phyloP scores from a whole-genome alignment of 2,329 filamentous ascomycete species.

The Epichloe sp. region DNA sequence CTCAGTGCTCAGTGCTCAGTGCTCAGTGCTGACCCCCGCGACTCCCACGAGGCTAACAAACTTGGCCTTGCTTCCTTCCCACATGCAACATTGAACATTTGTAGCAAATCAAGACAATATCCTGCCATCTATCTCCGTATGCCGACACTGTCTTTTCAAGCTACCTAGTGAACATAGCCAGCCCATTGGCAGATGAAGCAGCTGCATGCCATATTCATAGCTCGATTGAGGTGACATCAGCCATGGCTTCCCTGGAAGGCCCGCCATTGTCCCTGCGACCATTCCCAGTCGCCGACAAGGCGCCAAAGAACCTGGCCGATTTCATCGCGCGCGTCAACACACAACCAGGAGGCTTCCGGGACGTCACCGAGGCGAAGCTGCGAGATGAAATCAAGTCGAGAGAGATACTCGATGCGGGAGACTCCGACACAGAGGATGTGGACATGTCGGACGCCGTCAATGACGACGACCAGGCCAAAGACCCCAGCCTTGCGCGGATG shows the following conservation, averaged over 20 bases:
- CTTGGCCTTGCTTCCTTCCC: too few relatives aligned
- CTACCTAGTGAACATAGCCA: too few relatives aligned
- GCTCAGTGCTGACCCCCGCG: too few relatives aligned
- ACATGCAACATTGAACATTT: too few relatives aligned
- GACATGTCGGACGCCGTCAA: constrained; percentile 34
- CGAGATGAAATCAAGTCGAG: constrained; percentile 48
- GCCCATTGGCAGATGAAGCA: neutral
- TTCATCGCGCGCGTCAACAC: constrained; percentile 75
- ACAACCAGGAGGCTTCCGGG: constrained; percentile 63
- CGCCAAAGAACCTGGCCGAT: constrained; percentile 50
- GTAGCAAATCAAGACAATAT: too few relatives aligned
- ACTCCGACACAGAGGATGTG: constrained; percentile 31
- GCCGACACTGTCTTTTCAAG: too few relatives aligned
- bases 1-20: too few relatives aligned
- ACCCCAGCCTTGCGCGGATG: constrained; percentile 38
- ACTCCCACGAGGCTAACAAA: too few relatives aligned
- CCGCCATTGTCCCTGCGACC: constrained; percentile 26
- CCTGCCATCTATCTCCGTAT: too few relatives aligned
- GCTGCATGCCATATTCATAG: neutral
- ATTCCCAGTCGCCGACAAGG: constrained; percentile 39
- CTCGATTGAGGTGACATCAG: neutral
- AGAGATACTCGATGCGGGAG: constrained; percentile 27
- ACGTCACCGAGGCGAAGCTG: constrained; percentile 62
- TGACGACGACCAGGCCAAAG: constrained; percentile 29
- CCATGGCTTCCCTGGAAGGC: constrained; percentile 19